phyloP scores from a whole-genome alignment of 805 yeast species.

The Ogataea siamensis region DNA sequence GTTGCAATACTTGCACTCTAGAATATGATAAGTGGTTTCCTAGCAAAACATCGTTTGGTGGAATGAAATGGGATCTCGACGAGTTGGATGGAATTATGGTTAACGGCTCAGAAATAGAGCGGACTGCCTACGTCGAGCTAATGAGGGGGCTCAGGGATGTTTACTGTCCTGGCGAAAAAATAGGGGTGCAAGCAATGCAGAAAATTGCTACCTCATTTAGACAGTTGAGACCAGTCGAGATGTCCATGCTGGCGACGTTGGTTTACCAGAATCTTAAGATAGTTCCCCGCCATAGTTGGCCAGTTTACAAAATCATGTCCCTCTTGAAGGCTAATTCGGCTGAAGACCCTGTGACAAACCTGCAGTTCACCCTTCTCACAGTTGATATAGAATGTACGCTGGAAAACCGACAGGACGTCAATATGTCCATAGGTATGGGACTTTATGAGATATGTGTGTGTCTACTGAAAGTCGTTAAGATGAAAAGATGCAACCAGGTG shows the following conservation, averaged over 20 bases:
- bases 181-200: conserved; percentile 2
- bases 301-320: conserved; percentile 15
- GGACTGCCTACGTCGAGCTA: conserved; percentile 7
- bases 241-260: conserved; percentile 1
- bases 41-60: conserved; percentile 28
- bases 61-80: conserved; percentile 15
- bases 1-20: conserved; percentile 31
- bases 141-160: conserved; percentile 6
- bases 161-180: conserved; percentile 9
- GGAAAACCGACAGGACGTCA: conserved; percentile 7
- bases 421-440: conserved; percentile 16
- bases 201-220: conserved; percentile 5
- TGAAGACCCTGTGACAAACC: conserved; percentile 11
- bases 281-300: conserved; percentile 26
- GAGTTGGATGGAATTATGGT: conserved; percentile 5
- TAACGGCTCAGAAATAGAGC: conserved; percentile 5
- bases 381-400: conserved; percentile 12
- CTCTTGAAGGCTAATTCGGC: conserved; percentile 12
- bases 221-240: conserved; percentile 2
- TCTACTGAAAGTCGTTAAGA: conserved; percentile 7
- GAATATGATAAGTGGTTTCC: conserved; percentile 31
- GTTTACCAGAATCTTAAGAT: background rate
- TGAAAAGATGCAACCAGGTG: conserved; percentile 1
- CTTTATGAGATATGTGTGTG: conserved; percentile 21
- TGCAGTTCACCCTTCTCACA: conserved; percentile 16